These are phyloP conservation scores for Magnusiomyces fungicola DNA, from an alignment of 1,139 yeast genomes.

Conservation along the genomic window DNA sequence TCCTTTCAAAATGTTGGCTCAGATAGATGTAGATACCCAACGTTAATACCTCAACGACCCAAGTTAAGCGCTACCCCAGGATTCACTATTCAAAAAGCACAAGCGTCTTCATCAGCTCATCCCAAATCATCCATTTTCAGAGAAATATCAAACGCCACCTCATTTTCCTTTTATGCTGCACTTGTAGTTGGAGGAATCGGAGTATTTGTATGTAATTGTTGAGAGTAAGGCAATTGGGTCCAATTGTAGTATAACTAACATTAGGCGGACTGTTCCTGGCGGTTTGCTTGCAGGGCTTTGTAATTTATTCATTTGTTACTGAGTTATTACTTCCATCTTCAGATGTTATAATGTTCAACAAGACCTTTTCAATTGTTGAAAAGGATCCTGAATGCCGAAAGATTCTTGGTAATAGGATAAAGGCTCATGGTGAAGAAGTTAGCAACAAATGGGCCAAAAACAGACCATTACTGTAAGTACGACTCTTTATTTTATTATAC, in stretches of 20 bases:
- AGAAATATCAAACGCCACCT: slow-evolving; percentile 29
- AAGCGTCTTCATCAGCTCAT: too few species aligned
- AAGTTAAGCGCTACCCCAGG: too few species aligned
- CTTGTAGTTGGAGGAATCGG: slow-evolving; percentile 51
- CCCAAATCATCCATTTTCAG: too few species aligned
- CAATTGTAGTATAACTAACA: too few species aligned
- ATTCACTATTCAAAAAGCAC: too few species aligned
- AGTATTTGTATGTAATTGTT: slow-evolving; percentile 30
- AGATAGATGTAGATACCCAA: too few species aligned
- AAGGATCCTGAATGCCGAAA: slow-evolving; percentile 54
- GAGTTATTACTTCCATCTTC: slow-evolving; percentile 85
- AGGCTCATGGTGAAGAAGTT: slow-evolving; percentile 73
- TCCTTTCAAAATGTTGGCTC: too few species aligned
- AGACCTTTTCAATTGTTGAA: slow-evolving; percentile 72
- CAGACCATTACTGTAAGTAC: slow-evolving; percentile 53
- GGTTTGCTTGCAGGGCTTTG: slow-evolving; percentile 46
- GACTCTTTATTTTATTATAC: neutral
- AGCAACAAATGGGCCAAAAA: slow-evolving; percentile 81
- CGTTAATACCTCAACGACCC: too few species aligned
- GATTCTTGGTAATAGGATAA: slow-evolving; percentile 54
- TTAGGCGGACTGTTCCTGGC: too few species aligned
- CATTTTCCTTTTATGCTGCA: slow-evolving; percentile 46
- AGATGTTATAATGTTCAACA: slow-evolving; percentile 82
- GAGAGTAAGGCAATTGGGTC: too few species aligned
- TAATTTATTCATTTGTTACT: slow-evolving; percentile 65